phyloP scores from a whole-genome alignment of 306 rosid genomes.

The peach (Prunus persica) region Prunus_persica_NCBIv2 NC_034011.1:20381501-20382000 shows the following conservation, averaged over 20 bases:
- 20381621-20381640: too few species aligned
- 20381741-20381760: background rate
- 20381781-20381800: background rate
- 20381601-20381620: too few species aligned
- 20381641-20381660: too few species aligned
- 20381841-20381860: background rate
- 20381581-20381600: background rate
- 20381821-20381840: too few species aligned
- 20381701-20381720: background rate
- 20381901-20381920: slow-evolving; percentile 41
- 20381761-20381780: background rate
- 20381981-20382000: slow-evolving; percentile 43
- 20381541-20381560: background rate
- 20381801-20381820: background rate
- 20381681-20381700: background rate
- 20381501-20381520: background rate
- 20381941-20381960: slow-evolving; percentile 37
- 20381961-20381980: slow-evolving; percentile 46
- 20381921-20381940: slow-evolving; percentile 37
- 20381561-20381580: background rate
- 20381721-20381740: background rate
- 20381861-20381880: background rate
- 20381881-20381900: slow-evolving; percentile 24
- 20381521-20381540: background rate
- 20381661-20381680: too few species aligned